Evolutionary conservation across 148 eudicot species (phyloP).

Genomic region (Silene uniflora): DNA sequence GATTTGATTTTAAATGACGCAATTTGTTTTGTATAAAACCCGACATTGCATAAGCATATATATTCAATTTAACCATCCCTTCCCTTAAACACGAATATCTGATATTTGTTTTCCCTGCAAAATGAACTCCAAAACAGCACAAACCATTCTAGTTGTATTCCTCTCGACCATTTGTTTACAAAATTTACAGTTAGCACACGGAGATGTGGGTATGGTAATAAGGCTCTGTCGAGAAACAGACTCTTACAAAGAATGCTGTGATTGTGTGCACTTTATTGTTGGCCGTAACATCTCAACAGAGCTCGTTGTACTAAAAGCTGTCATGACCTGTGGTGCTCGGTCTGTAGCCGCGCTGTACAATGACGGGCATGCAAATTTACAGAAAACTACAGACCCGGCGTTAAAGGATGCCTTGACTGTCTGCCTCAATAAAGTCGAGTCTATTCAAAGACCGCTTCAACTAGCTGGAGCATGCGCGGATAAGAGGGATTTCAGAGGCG

Average conservation of each 20-base stretch:
- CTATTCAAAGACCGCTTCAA: background rate
- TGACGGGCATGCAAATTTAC: background rate
- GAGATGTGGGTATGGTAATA: background rate
- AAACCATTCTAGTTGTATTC: background rate
- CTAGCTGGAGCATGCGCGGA: background rate
- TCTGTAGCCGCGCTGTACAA: background rate
- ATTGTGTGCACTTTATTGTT: slow-evolving; percentile 12
- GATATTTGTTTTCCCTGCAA: too few species aligned
- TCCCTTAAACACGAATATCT: too few species aligned
- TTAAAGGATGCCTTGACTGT: slow-evolving; percentile 3
- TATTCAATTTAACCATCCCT: too few species aligned
- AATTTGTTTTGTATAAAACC: too few species aligned
- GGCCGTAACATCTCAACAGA: slow-evolving; percentile 10
- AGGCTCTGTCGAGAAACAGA: slow-evolving; percentile 7
- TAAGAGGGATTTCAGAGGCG: too few species aligned
- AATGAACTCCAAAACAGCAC: background rate
- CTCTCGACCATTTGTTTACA: background rate
- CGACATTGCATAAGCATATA: too few species aligned
- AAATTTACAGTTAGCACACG: background rate
- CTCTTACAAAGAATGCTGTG: background rate
- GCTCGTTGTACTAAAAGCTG: background rate
- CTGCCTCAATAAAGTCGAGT: slow-evolving; percentile 16
- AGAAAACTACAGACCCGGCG: background rate
- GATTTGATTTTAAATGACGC: too few species aligned
- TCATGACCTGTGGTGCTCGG: slow-evolving; percentile 15